Evolutionary conservation across 148 eudicot species (phyloP).

Genomic region (Vaccinium vitisidaea): DNA sequence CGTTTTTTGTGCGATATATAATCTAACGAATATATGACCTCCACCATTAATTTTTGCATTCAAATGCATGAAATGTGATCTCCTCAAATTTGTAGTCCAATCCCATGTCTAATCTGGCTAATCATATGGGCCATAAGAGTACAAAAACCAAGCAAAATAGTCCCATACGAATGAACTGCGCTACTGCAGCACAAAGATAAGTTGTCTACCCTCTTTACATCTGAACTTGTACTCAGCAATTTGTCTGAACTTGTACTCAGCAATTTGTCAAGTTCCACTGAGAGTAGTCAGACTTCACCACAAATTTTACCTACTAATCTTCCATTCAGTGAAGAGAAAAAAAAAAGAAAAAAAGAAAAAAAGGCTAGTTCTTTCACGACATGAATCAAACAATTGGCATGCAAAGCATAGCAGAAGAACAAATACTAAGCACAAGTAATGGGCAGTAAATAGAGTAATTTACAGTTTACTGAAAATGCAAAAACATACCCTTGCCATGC

Average conservation of each 20-base stretch:
- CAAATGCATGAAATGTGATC: neutral
- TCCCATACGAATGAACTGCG: neutral
- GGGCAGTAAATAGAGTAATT: neutral
- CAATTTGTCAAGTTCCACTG: neutral
- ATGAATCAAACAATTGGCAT: constrained; percentile 15
- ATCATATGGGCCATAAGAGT: neutral
- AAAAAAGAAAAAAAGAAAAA: neutral
- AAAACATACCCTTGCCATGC: constrained; percentile 53
- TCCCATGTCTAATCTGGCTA: neutral
- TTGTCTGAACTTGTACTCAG: neutral
- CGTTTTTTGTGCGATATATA: too few relatives aligned
- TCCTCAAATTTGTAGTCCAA: neutral
- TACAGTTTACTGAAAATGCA: neutral
- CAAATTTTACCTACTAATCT: neutral
- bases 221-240: neutral
- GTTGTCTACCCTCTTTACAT: neutral
- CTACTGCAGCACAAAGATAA: neutral
- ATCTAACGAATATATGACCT: neutral
- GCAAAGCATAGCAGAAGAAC: neutral
- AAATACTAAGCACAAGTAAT: neutral
- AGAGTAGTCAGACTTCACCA: neutral
- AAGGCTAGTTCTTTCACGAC: neutral
- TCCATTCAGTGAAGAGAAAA: neutral
- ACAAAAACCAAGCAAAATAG: neutral
- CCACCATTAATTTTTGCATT: neutral